phyloP scores from a whole-genome alignment of 2,329 filamentous ascomycete genomes.

The Alternaria alternata region DNA sequence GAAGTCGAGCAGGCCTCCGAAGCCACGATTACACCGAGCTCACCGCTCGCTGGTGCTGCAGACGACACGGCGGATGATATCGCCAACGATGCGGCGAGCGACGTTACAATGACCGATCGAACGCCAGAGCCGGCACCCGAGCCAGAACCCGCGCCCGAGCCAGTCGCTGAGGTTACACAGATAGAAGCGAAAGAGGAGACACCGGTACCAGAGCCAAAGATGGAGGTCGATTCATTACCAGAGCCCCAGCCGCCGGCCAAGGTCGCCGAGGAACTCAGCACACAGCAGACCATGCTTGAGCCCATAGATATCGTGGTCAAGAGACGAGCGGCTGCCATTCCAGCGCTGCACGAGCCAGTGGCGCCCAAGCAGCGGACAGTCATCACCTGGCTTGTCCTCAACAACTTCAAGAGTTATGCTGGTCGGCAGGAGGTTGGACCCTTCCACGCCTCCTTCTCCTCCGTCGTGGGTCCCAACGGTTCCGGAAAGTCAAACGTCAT shows the following conservation, averaged over 20 bases:
- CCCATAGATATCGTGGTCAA: constrained; percentile 95
- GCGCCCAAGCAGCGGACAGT: constrained; percentile 87
- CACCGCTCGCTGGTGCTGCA: constrained; percentile 78
- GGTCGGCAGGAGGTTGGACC: constrained; percentile 94
- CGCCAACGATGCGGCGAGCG: constrained; percentile 69
- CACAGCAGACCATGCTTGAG: constrained; percentile 78
- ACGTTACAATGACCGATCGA: constrained; percentile 68
- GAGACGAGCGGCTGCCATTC: constrained; percentile 72
- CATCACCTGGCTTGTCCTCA: constrained; percentile 89
- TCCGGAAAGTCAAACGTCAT: constrained; percentile 99
- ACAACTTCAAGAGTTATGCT: constrained; percentile 99
- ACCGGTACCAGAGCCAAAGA: constrained; percentile 26
- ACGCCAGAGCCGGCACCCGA: constrained; percentile 37
- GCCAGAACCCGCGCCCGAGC: constrained; percentile 41
- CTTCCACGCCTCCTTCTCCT: constrained; percentile 96
- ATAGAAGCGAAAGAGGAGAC: constrained; percentile 67
- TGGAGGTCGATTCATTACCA: constrained; percentile 52
- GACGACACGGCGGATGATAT: constrained; percentile 48
- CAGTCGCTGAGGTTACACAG: constrained; percentile 76
- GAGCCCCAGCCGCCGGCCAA: constrained; percentile 22
- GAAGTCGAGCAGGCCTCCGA: constrained; percentile 55
- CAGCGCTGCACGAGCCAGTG: constrained; percentile 74
- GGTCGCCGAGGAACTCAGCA: constrained; percentile 73
- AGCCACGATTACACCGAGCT: constrained; percentile 35
- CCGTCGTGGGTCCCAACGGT: constrained; percentile 95